These are phyloP conservation scores for Cryptococcus jaspeensis DNA, from an alignment of 1,284 basidiomycete species.

Conservation along the genomic window DNA sequence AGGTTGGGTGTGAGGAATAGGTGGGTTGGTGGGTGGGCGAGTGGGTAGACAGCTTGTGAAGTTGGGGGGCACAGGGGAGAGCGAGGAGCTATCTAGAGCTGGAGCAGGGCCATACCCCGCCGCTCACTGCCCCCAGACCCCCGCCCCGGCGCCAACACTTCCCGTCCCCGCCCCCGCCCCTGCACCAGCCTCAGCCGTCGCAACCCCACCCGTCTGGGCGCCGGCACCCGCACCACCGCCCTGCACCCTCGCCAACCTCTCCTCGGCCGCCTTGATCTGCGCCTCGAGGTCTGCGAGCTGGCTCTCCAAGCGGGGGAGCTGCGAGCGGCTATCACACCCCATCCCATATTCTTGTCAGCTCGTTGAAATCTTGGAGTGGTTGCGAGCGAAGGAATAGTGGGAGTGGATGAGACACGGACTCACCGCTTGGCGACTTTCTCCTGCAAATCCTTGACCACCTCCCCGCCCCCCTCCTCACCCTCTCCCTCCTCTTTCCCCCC, in stretches of 20 bases:
- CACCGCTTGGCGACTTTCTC: slow-evolving; percentile 45
- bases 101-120: neutral
- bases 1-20: neutral
- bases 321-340: slow-evolving; percentile 26
- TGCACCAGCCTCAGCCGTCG: too few relatives aligned
- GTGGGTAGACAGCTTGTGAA: too few relatives aligned
- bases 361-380: neutral
- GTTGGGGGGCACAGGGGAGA: neutral
- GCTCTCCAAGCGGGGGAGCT: slow-evolving; percentile 42
- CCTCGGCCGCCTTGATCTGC: slow-evolving; percentile 46
- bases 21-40: too few relatives aligned
- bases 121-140: too few relatives aligned
- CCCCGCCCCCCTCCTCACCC: slow-evolving; percentile 15
- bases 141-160: too few relatives aligned
- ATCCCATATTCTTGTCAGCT: neutral
- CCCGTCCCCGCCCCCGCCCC: too few relatives aligned
- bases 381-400: neutral
- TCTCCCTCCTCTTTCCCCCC: slow-evolving; percentile 10
- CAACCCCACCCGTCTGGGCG: too few relatives aligned
- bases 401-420: too few relatives aligned
- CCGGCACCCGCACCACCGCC: neutral
- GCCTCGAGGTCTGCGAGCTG: slow-evolving; percentile 46
- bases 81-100: neutral
- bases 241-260: slow-evolving; percentile 30
- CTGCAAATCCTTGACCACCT: slow-evolving; percentile 41